Percentiles rank a stretch among this genome's conserved stretches.
These are phyloP conservation scores for Chlamydomonas asymmetrica DNA, from an alignment of 139 green algal species.

Conservation along the genomic window DNA sequence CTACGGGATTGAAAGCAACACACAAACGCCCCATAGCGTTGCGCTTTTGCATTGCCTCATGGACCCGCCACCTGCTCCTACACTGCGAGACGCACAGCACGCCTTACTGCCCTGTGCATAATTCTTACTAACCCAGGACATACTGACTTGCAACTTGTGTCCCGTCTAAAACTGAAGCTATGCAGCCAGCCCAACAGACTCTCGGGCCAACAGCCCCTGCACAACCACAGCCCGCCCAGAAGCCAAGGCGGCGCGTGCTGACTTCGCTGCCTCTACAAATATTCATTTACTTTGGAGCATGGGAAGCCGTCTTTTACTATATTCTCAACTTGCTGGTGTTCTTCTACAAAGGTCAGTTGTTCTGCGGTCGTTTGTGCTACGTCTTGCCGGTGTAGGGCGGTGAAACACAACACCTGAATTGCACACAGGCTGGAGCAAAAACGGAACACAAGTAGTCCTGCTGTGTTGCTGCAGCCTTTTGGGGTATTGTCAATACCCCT, in stretches of 20 bases:
- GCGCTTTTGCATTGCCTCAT: no score
- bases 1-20: no score
- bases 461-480: not conserved
- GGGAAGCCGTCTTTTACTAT: conserved; percentile 57
- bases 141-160: no score
- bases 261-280: conserved; percentile 54
- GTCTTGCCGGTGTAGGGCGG: no score
- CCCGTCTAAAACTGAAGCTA: no score
- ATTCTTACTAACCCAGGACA: no score
- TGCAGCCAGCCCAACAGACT: no score
- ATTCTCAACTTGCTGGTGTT: conserved; percentile 58
- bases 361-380: not conserved
- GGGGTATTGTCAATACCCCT: not conserved
- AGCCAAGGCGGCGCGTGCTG: conserved; percentile 42
- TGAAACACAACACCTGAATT: not conserved
- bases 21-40: no score
- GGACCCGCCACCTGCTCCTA: no score
- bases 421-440: not conserved
- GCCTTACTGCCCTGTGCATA: no score
- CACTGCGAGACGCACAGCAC: no score
- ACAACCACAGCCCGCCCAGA: conserved; percentile 5
- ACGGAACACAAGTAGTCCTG: not conserved
- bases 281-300: conserved; percentile 60
- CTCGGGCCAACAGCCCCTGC: no score
- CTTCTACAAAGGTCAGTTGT: conserved; percentile 54